These are phyloP conservation scores for Sechiopsis laciniata DNA, from an alignment of 306 rosid species.

Conservation along the genomic window DNA sequence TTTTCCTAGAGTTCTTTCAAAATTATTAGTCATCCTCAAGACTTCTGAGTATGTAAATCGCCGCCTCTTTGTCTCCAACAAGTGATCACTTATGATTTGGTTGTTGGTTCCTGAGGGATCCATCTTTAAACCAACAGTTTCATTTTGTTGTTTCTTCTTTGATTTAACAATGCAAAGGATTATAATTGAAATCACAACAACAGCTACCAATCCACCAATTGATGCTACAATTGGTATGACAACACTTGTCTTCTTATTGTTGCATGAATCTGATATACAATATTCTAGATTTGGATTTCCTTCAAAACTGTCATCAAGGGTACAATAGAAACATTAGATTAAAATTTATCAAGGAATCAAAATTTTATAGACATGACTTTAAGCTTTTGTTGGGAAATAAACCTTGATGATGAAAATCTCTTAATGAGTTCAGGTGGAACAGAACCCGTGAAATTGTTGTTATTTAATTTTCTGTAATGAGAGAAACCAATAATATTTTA, in stretches of 20 bases:
- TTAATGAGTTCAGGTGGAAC: neutral
- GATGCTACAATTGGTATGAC: no score
- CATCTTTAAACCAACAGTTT: no score
- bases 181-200: no score
- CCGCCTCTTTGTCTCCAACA: neutral
- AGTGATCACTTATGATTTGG: no score
- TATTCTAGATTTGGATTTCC: constrained; percentile 10
- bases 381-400: neutral
- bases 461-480: neutral
- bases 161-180: no score
- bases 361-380: no score
- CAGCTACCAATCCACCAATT: no score
- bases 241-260: neutral
- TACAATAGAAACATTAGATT: neutral
- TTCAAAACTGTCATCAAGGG: neutral
- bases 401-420: neutral
- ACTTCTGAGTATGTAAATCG: neutral
- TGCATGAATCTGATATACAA: neutral
- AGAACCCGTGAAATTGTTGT: neutral
- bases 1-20: constrained; percentile 36
- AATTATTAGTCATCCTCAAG: constrained; percentile 34
- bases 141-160: no score
- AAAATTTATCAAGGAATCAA: neutral
- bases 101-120: no score
- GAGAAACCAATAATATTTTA: neutral